These are phyloP conservation scores for Yamadazyma diddensiae DNA, from an alignment of 1,139 yeast species.

Conservation along the genomic window DNA sequence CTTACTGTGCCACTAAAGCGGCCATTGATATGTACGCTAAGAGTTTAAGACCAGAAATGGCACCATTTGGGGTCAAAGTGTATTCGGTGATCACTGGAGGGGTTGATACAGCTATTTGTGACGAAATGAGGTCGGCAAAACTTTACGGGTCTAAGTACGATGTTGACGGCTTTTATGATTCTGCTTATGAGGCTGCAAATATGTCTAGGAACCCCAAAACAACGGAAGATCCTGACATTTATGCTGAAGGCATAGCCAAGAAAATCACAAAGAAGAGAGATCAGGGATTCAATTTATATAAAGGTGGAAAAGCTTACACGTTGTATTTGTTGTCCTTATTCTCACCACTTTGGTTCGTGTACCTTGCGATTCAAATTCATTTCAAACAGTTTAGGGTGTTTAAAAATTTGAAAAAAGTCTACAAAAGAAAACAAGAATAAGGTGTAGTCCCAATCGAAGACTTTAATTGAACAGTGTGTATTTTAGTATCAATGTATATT, in stretches of 20 bases:
- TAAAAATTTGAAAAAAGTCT: conserved; percentile 9
- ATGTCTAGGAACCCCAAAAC: conserved; percentile 25
- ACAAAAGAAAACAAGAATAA: neutral
- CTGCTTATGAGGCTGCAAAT: conserved; percentile 19
- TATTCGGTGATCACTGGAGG: conserved; percentile 40
- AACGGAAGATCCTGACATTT: conserved; percentile 23
- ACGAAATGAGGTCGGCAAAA: conserved; percentile 5
- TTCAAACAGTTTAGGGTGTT: conserved; percentile 31
- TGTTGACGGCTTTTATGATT: conserved; percentile 29
- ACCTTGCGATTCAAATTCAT: conserved; percentile 23
- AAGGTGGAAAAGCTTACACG: conserved; percentile 22
- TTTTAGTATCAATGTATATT: too few species aligned
- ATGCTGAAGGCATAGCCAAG: conserved; percentile 29
- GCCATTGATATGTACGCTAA: conserved; percentile 17
- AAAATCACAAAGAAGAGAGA: conserved; percentile 16
- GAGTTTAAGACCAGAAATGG: conserved; percentile 15
- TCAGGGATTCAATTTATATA: conserved; percentile 10
- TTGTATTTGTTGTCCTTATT: conserved; percentile 22
- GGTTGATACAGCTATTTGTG: conserved; percentile 34
- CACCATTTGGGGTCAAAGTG: conserved; percentile 34
- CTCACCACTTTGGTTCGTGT: conserved; percentile 31
- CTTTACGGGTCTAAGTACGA: conserved; percentile 22
- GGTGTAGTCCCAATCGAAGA: too few species aligned
- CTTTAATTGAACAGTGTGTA: too few species aligned
- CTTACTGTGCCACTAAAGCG: conserved; percentile 33